Evolutionary conservation across 768 basidiomycete species (phyloP), one percentile per base, ranked within the genome.

Genomic region (Hygrophoropsis aurantiaca): DNA sequence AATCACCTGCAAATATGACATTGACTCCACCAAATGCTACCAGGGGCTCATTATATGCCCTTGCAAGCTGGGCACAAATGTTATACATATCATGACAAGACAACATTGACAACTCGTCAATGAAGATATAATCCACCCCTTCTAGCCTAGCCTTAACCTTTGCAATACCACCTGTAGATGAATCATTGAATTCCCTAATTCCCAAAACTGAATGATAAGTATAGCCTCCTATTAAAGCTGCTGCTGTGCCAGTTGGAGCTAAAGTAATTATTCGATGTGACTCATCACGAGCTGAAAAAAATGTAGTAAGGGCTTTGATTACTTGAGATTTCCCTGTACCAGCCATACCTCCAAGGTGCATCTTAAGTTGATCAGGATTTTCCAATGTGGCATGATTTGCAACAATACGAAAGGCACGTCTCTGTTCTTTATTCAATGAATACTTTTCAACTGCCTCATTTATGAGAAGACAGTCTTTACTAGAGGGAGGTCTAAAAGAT

Each of bases 61-160:
- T 46, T 2, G 62, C 43, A 1, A 70, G 32, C n/a, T 59, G 44
- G 0, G 53, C 49, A 47, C 62, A 62, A 23, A 69, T 68, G 10
- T 44, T 44, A 42, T 63, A 66, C 36, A 71, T 20, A 6, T 70
- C 67, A 24, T 45, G 45, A 44, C 67, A 70, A 1, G 59, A 53
- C 2, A 75, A 26, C 74, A 77, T 77, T 0, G 73, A 75, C 0
- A 75, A 56, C 42, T 77, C 72, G 58, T 75, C 70, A 13, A 75
- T 48, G 37, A 76, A 73, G 4, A 74, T 54, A 53, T 72, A 71
- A 1, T 72, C 59, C 10, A 73, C 65, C 15, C 65, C 58, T n/a
- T 52, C 16, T 13, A 38, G 20, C 23, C 11, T 46, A 2, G 13
- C 38, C 1, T 24, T 30, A 7, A 30, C 13, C 6, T 34, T 21